Conservation (phyloP, 2,329 filamentous ascomycete genomes). For the Colletotrichum brevisporum region DNA sequence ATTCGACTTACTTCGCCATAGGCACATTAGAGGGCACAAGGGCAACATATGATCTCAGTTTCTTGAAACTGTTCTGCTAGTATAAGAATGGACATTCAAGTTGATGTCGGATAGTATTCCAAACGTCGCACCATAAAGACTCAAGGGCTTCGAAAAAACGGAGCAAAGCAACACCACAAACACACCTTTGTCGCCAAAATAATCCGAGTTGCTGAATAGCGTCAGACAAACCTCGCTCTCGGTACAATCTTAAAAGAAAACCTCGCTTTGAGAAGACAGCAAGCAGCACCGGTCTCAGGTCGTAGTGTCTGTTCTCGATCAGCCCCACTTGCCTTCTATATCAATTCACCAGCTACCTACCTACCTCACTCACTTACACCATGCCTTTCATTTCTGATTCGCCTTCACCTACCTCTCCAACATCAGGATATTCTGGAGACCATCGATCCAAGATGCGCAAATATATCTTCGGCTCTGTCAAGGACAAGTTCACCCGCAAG, state of each 20-base stretch:
- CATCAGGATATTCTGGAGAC: neutral
- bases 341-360: neutral
- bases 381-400: slow-evolving; percentile 31
- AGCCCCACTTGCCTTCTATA: slow-evolving; percentile 15
- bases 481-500: slow-evolving; percentile 52
- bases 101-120: neutral
- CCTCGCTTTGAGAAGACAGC: too few species aligned
- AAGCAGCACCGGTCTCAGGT: neutral
- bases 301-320: neutral
- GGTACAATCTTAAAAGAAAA: too few species aligned
- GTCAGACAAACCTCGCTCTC: neutral
- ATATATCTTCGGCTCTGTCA: slow-evolving; percentile 51
- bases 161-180: neutral
- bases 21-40: too few species aligned
- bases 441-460: slow-evolving; percentile 35
- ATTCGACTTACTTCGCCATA: too few species aligned
- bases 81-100: neutral
- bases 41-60: neutral
- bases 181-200: neutral
- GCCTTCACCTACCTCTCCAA: neutral
- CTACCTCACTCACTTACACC: neutral
- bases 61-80: neutral
- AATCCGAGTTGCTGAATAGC: neutral
- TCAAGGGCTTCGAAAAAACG: neutral
- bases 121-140: neutral